Evolutionary conservation across 2,329 filamentous ascomycete species (phyloP), one percentile per base, ranked within the genome.

Genomic region (Hymenoscyphus occultus): DNA sequence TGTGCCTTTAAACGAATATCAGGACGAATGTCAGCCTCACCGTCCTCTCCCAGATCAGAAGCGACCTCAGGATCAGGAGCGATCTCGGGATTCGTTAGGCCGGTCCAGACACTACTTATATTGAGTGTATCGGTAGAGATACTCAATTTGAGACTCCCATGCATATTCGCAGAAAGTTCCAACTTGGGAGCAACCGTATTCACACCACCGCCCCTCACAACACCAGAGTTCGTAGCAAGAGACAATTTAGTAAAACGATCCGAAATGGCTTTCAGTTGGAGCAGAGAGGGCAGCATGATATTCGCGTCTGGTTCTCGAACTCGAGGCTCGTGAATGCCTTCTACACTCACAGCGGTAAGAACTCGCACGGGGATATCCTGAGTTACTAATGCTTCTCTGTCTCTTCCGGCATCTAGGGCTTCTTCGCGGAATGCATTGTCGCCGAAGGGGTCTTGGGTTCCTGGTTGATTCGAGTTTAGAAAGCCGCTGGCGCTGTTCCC

Each of bases 281-380:
- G 82, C 4, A 99, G 81, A 5, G 92, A 89, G 0, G 95, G 95
- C 3, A 99, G 83, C 62, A 93, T 88, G 74, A 99, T 96, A 78
- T 98, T 91, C 2, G 97, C 93, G 73, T 98, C 95, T 48, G 94
- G 92, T 72, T 97, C 93, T 65, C 92, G 89, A 65, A 93, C 92
- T 67, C 89, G 88, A 14, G 95, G 95, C 79, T 99, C 94, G 80
- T 96, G 92, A 68, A 98, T 88, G n/a, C 88, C 90, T 73, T 95
- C 91, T n/a, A 98, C 92, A 0, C 87, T 90, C 61, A 90, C 86
- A 1, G 91, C 88, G 65, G 91, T 88, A 10, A 99, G 84, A 1
- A 99, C 93, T 19, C 93, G 89, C 56, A 98, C 90, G n/a, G 95
- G 95, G 48, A 99, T 90, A 77, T 98, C 93, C 75, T 99, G 95